Evolutionary conservation across 2,329 filamentous ascomycete genomes (phyloP), one percentile per base, ranked within the genome.

Genomic region (Trichophyton verrucosum): DNA sequence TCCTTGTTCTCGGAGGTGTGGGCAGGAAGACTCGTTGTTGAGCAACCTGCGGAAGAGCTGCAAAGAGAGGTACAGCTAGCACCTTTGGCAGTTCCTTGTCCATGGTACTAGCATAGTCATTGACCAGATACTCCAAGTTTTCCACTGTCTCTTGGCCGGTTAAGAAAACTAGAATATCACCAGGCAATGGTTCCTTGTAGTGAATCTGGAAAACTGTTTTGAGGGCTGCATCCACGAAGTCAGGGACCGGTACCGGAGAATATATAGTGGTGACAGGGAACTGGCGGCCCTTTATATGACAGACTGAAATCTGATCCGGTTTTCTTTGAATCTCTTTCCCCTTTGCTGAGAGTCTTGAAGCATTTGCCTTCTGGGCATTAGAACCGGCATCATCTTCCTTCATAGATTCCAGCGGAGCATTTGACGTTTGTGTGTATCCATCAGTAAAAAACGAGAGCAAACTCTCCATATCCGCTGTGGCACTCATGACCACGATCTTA

Each of bases 401-500:
- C 1, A 24, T 46, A n/a, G 59, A 44, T 1, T 1, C 49, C 17
- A 51, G 36, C n/a, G 55, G 47, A 9, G 13, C 22, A 8, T 15
- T 40, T 1, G 51, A 40, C 0, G 24, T 20, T 24, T 42, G 60
- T 30, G 27, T 9, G 24, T 69, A 67, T 15, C 71, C 74, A 24
- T 73, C 71, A 33, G 69, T 74, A 65, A 97, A 96, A 72, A 96
- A 97, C 0, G 78, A 77, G 49, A 83, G 80, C 36, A 97, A 84
- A 61, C 82, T 84, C 63, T 92, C 86, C 61, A 96, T 85, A 72
- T 97, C 89, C 42, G 91, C 89, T 5, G 94, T 99, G 57, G 94
- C 94, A 80, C 91, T 96, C 94, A 99, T 99, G 70, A 97, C 83
- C 38, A 96, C 83, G 2, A 97, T 85, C 72, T 96, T 97, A 61